Percentiles rank a stretch among this genome's conserved stretches.
Evolutionary conservation across 148 eudicot species (phyloP).

Genomic region (Camellia sinensis): DNA sequence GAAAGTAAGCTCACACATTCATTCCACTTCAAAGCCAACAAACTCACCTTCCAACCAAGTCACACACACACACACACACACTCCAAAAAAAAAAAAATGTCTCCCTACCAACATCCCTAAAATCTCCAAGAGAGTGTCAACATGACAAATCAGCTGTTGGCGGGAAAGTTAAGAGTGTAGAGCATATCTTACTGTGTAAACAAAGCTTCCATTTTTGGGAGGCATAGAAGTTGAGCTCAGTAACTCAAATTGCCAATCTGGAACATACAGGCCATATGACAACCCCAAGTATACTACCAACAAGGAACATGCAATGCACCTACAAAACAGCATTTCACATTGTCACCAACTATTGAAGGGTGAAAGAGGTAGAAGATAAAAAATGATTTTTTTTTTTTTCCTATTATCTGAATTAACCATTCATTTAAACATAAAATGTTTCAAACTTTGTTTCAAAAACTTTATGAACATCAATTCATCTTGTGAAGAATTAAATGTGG

Average conservation of each 20-base stretch:
- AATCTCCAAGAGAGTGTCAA: not conserved
- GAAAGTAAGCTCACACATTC: not conserved
- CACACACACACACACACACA: not conserved
- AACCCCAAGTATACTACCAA: conserved; percentile 52
- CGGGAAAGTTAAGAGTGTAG: not conserved
- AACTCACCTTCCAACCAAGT: not conserved
- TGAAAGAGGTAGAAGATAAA: not conserved
- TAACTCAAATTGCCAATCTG: conserved; percentile 71
- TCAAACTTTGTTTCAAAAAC: not conserved
- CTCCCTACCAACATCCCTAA: not conserved
- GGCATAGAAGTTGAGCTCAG: conserved; percentile 28
- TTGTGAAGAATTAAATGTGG: not conserved
- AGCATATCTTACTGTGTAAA: conserved; percentile 37
- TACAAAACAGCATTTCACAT: conserved; percentile 27
- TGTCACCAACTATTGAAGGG: not conserved
- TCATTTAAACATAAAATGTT: not conserved
- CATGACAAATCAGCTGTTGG: not conserved
- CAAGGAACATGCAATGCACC: conserved; percentile 44
- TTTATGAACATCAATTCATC: no score
- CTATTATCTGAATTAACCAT: no score
- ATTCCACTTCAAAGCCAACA: not conserved
- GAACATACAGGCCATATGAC: conserved; percentile 67
- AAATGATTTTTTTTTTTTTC: no score
- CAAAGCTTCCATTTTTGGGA: conserved; percentile 34
- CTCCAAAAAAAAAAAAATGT: not conserved